Conservation (phyloP, 2,329 filamentous ascomycete genomes). For the Teratosphaeria epicoccoides region DNA sequence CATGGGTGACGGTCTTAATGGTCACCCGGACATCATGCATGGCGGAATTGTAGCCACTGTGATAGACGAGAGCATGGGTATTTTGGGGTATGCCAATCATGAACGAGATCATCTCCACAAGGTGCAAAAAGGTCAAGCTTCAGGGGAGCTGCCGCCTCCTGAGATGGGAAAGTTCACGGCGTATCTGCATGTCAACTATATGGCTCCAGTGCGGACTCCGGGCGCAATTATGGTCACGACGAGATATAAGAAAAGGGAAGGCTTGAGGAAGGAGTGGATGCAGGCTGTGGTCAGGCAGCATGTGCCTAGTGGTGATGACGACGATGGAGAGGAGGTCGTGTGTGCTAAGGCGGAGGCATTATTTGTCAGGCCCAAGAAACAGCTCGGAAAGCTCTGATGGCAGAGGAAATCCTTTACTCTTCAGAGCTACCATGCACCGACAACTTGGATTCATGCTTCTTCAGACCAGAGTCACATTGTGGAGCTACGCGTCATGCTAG, state of each 20-base stretch:
- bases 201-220: constrained; percentile 43
- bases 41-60: constrained; percentile 48
- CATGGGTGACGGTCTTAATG: constrained; percentile 45
- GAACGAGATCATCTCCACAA: constrained; percentile 14
- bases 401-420: too few species aligned
- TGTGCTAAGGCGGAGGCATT: constrained; percentile 45
- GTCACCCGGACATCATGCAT: constrained; percentile 43
- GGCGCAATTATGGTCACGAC: constrained; percentile 39
- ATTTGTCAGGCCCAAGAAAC: constrained; percentile 31
- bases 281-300: constrained; percentile 35
- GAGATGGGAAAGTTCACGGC: constrained; percentile 35
- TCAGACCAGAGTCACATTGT: too few species aligned
- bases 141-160: constrained; percentile 15
- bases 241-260: constrained; percentile 33
- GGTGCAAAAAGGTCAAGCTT: constrained; percentile 6
- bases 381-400: neutral
- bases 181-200: constrained; percentile 46
- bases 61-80: constrained; percentile 49
- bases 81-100: constrained; percentile 37
- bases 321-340: constrained; percentile 38
- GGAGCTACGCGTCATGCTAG: too few species aligned
- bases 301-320: constrained; percentile 11
- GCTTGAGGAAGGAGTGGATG: constrained; percentile 43
- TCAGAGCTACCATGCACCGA: too few species aligned
- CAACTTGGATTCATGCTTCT: too few species aligned